Evolutionary conservation across 306 rosid genomes (phyloP).

Genomic region (Medicago lupulina): DNA sequence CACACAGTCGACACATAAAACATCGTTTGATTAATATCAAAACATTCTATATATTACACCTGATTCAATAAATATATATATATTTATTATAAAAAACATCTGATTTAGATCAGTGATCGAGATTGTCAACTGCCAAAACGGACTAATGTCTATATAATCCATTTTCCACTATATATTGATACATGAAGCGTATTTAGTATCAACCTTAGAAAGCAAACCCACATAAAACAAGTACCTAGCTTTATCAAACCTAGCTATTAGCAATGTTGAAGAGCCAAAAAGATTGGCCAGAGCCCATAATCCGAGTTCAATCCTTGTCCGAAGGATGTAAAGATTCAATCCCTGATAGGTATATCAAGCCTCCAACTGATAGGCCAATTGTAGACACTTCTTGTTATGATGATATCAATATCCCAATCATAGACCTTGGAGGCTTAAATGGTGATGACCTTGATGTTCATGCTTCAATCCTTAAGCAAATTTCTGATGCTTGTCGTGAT

Average conservation of each 20-base stretch:
- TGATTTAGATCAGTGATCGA: neutral
- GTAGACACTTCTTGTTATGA: neutral
- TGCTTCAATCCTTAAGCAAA: conserved; percentile 35
- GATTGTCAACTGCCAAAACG: neutral
- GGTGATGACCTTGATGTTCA: neutral
- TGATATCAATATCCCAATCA: conserved; percentile 62
- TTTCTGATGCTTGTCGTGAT: conserved; percentile 65
- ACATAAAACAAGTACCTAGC: neutral
- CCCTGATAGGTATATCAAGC: conserved; percentile 78
- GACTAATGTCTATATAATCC: neutral
- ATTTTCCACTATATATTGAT: neutral
- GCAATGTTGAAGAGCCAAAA: conserved; percentile 47
- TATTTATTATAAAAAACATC: neutral
- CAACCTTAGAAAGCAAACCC: conserved; percentile 1
- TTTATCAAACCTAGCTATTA: neutral
- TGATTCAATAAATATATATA: neutral
- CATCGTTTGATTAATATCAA: neutral
- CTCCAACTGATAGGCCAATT: conserved; percentile 56
- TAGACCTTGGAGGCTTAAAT: conserved; percentile 60
- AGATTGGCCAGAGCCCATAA: conserved; percentile 97
- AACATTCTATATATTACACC: neutral
- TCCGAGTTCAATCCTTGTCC: conserved; percentile 83
- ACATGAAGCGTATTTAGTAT: conserved; percentile 24
- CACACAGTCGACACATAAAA: neutral
- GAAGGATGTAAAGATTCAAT: conserved; percentile 51